Evolutionary conservation across 2,329 filamentous ascomycete species (phyloP), one percentile per base, ranked within the genome.

Genomic region (Aurifilum marmelostoma): DNA sequence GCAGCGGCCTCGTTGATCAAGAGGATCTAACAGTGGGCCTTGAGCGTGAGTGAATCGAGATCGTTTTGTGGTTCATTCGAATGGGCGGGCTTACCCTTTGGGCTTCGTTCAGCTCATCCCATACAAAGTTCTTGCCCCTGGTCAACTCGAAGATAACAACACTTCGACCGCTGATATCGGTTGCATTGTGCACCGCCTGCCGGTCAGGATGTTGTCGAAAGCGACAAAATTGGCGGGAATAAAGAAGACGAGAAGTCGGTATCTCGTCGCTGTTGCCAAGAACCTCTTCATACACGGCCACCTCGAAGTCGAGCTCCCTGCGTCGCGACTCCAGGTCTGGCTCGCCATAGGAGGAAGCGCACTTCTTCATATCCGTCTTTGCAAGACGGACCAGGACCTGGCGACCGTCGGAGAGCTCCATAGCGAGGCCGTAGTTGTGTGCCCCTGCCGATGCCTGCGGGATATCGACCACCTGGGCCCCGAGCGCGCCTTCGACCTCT

Each of bases 361-460:
- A 37, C 29, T 11, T 59, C 29, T 59, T 59, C 29, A 59, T 18
- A 5, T 59, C 56, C 1, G 56, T 37, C 32, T 37, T 59, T 12
- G 56, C 27, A 9, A 59, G 56, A n/a, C 56, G 56, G 37, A 32
- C 56, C 27, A 59, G 16, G 14, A 59, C 9, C 18, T 37, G 29
- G 29, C 29, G 29, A 11, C 16, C 56, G 21, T 37, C 56, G 0
- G 56, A 59, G 16, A 59, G 56, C 18, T 59, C 29, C 32, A 59
- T 59, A 11, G 56, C 18, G 29, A 59, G 21, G 56, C 56, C 56
- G 27, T 59, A 59, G 56, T 59, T 59, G 56, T 59, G 56, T 59
- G 56, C 56, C 21, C 56, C 56, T 3, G 56, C 56, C 14, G 56
- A 59, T 12, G 32, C 56, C 16, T 59, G 32, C 5, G 56, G 56